Conservation (phyloP, 2,329 filamentous ascomycete genomes). For the Trichoderma sp. region DNA sequence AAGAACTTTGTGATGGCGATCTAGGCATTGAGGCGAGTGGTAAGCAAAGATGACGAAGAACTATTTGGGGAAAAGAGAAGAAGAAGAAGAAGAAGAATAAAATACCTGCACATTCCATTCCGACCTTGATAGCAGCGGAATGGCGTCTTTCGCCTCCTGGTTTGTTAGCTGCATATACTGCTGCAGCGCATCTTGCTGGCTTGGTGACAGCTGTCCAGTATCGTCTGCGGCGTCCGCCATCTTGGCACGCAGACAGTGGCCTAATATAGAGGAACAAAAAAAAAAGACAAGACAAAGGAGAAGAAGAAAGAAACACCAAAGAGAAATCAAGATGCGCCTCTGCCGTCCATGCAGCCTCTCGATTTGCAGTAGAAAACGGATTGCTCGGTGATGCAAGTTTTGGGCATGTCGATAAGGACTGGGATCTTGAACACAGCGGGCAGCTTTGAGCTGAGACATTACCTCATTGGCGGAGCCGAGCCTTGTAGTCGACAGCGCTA, state of each 20-base stretch:
- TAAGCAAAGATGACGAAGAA: neutral
- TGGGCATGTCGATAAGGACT: neutral
- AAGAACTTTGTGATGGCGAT: conserved; percentile 98
- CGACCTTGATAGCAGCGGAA: conserved; percentile 78
- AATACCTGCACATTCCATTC: conserved; percentile 95
- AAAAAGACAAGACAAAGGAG: neutral
- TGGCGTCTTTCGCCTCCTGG: conserved; percentile 73
- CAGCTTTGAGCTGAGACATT: neutral
- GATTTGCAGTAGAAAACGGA: neutral
- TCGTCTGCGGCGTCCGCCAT: conserved; percentile 49
- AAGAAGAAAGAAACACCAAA: neutral
- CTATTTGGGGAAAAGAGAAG: neutral
- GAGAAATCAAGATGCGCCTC: neutral
- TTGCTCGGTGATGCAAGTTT: neutral
- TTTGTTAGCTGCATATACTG: conserved; percentile 88
- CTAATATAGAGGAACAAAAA: neutral
- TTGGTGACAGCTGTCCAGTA: conserved; percentile 69
- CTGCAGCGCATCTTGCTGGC: conserved; percentile 81
- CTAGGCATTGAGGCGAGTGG: conserved; percentile 45
- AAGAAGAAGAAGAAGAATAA: conserved; percentile 19
- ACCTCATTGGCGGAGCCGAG: neutral
- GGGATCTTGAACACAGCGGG: neutral
- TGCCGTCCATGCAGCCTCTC: neutral
- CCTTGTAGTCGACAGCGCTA: neutral
- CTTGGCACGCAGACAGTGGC: neutral